These are phyloP conservation scores for Candida ascalaphidarum DNA, from an alignment of 805 yeast species.

Conservation along the genomic window DNA sequence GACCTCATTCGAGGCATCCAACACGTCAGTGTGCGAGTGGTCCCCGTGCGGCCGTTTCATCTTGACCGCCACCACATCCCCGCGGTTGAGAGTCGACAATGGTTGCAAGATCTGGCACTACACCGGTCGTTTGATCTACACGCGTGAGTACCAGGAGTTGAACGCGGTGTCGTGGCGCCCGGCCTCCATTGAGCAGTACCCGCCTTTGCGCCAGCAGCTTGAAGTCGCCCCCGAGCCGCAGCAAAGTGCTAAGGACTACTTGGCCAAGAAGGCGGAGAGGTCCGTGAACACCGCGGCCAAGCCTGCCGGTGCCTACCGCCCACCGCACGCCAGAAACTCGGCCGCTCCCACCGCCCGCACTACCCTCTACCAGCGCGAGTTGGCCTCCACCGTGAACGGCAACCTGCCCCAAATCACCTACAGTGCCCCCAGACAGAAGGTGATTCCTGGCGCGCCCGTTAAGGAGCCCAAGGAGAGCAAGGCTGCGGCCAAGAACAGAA, in stretches of 20 bases:
- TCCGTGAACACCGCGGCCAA: slow-evolving; percentile 34
- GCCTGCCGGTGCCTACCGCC: slow-evolving; percentile 88
- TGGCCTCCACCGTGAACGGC: slow-evolving; percentile 13
- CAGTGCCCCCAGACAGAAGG: slow-evolving; percentile 16
- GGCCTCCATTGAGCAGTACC: slow-evolving; percentile 45
- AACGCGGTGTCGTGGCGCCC: slow-evolving; percentile 82
- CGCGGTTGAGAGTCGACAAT: slow-evolving; percentile 94
- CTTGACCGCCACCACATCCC: slow-evolving; percentile 94
- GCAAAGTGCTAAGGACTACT: slow-evolving; percentile 54
- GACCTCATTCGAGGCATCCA: slow-evolving; percentile 79
- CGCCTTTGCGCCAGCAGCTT: slow-evolving; percentile 35
- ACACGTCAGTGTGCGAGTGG: slow-evolving; percentile 97
- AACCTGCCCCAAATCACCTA: slow-evolving; percentile 10
- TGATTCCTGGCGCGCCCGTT: slow-evolving; percentile 53
- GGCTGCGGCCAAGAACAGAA: slow-evolving; percentile 64
- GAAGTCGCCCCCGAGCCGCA: slow-evolving; percentile 63
- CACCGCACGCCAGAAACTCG: slow-evolving; percentile 80
- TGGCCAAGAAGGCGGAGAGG: slow-evolving; percentile 30
- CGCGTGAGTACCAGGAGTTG: slow-evolving; percentile 75
- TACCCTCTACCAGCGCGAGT: slow-evolving; percentile 52
- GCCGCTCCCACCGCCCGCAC: slow-evolving; percentile 19
- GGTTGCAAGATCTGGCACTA: slow-evolving; percentile 93
- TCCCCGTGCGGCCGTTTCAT: slow-evolving; percentile 93
- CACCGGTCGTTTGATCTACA: slow-evolving; percentile 70
- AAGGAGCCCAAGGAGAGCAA: slow-evolving; percentile 43